These are phyloP conservation scores for Gillenia trifoliata DNA, from an alignment of 306 rosid species.

Conservation along the genomic window DNA sequence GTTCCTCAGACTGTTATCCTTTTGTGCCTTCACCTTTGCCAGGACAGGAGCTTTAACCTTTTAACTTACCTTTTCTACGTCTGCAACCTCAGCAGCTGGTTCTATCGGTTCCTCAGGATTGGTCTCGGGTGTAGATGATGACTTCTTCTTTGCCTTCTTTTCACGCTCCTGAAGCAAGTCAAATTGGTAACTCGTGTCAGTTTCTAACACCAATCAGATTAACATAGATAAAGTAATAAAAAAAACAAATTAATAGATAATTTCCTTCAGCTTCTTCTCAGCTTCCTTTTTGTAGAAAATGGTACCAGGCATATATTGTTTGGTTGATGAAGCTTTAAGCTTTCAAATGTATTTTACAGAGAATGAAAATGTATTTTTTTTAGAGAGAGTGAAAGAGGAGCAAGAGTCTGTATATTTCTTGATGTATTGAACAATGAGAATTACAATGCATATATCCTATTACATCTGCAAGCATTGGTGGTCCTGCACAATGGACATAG, in stretches of 20 bases:
- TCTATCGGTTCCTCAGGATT: conserved; percentile 46
- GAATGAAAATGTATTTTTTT: too few relatives aligned
- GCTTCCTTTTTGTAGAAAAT: too few relatives aligned
- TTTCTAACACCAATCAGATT: neutral
- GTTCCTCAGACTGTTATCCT: conserved; percentile 45
- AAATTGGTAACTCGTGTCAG: neutral
- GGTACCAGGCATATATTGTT: too few relatives aligned
- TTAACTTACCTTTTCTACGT: conserved; percentile 45
- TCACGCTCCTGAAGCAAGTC: conserved; percentile 60
- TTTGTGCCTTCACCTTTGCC: conserved; percentile 41
- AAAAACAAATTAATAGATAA: conserved; percentile 2
- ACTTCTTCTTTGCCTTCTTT: conserved; percentile 81
- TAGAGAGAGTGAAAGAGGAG: too few relatives aligned
- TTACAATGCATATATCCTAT: too few relatives aligned
- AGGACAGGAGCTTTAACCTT: conserved; percentile 34
- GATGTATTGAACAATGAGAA: too few relatives aligned
- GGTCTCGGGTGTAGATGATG: conserved; percentile 23
- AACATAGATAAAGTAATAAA: neutral
- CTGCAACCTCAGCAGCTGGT: conserved; percentile 33
- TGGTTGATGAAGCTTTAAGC: too few relatives aligned
- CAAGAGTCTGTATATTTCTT: too few relatives aligned
- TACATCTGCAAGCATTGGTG: too few relatives aligned
- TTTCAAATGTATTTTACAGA: too few relatives aligned
- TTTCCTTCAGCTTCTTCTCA: conserved; percentile 87
- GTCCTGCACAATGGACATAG: too few relatives aligned